Evolutionary conservation across 176 grass and related monocot genomes (phyloP).

Genomic region (Carex pumila): DNA sequence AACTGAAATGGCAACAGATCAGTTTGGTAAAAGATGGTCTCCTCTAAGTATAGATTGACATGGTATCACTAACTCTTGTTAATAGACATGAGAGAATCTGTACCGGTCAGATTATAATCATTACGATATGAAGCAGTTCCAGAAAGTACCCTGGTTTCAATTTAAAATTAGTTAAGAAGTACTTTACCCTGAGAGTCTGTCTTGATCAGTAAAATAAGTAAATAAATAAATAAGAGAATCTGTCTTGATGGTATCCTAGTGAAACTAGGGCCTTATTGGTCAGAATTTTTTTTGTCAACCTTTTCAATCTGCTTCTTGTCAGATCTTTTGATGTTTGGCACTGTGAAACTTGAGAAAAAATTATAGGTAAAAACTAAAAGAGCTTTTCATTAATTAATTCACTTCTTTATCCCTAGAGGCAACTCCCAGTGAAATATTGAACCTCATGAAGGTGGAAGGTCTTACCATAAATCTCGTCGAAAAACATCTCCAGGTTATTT

Average conservation of each 20-base stretch:
- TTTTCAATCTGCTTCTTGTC: background rate
- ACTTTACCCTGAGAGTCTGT: background rate
- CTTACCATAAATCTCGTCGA: conserved; percentile 23
- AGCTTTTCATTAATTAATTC: background rate
- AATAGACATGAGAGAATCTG: background rate
- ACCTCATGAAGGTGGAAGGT: conserved; percentile 26
- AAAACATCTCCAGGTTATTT: conserved; percentile 31
- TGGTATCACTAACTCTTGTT: background rate
- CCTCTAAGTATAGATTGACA: background rate
- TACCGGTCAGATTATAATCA: background rate
- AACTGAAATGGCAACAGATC: background rate
- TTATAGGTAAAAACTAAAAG: background rate
- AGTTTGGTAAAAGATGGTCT: background rate
- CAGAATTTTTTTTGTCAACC: background rate
- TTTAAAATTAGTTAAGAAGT: background rate
- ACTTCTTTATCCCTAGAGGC: conserved; percentile 12
- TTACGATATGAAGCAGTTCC: background rate
- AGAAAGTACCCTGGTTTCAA: background rate
- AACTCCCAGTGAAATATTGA: conserved; percentile 25
- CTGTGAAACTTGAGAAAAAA: background rate
- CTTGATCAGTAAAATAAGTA: background rate
- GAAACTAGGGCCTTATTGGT: background rate
- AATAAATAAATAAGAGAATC: background rate
- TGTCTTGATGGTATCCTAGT: background rate
- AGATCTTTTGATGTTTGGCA: background rate